Percentiles rank a stretch among this genome's conserved stretches.
phyloP scores from a whole-genome alignment of 352 stramenopile genomes.

The Phytophthora ramorum region DNA sequence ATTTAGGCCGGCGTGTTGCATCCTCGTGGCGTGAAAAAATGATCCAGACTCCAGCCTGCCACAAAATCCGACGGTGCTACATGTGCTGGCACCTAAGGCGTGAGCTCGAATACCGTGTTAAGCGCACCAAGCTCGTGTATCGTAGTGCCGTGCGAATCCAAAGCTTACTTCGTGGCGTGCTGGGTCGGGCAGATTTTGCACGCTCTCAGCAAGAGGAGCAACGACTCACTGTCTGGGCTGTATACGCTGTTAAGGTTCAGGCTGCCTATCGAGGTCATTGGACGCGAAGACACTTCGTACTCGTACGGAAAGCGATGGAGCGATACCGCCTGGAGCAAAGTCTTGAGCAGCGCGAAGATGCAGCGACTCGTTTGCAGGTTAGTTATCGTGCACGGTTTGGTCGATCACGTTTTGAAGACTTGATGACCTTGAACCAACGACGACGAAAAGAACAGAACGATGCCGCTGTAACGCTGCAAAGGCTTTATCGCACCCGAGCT shows the following conservation, averaged over 20 bases:
- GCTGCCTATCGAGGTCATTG: constrained; percentile 69
- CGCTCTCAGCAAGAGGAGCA: constrained; percentile 36
- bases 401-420: constrained; percentile 72
- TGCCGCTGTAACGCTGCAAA: constrained; percentile 61
- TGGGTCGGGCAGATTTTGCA: constrained; percentile 48
- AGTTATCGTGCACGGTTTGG: constrained; percentile 69
- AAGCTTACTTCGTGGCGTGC: constrained; percentile 54
- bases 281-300: constrained; percentile 51
- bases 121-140: constrained; percentile 39
- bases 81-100: constrained; percentile 50
- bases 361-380: constrained; percentile 56
- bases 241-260: constrained; percentile 61
- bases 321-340: constrained; percentile 60
- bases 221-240: constrained; percentile 46
- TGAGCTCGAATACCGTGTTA: constrained; percentile 47
- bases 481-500: constrained; percentile 64
- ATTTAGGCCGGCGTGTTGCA: constrained; percentile 56
- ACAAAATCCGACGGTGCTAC: constrained; percentile 61
- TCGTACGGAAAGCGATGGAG: constrained; percentile 72
- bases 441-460: constrained; percentile 58
- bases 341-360: constrained; percentile 46
- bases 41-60: constrained; percentile 57
- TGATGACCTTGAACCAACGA: constrained; percentile 73
- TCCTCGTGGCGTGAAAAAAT: constrained; percentile 60
- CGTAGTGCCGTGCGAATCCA: constrained; percentile 63